Evolutionary conservation across 495 filamentous ascomycete species (phyloP).

Genomic region (Cercophora sp.): DNA sequence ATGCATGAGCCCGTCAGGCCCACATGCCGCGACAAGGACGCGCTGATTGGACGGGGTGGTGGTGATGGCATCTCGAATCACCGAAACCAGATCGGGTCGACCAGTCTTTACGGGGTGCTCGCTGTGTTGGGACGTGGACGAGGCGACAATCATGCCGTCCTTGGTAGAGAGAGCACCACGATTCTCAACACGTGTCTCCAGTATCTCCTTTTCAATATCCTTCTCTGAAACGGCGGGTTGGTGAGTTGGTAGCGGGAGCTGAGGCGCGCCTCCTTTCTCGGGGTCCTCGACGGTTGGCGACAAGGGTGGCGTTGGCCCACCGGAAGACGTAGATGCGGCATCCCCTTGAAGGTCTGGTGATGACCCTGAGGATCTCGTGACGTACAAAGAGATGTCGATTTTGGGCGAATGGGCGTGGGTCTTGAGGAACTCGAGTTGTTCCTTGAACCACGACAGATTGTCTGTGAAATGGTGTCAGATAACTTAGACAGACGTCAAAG

Average conservation of each 20-base stretch:
- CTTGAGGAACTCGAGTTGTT: slow-evolving; percentile 42
- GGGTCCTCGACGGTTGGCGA: slow-evolving; percentile 16
- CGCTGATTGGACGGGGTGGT: slow-evolving; percentile 36
- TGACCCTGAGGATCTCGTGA: slow-evolving; percentile 30
- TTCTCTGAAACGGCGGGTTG: slow-evolving; percentile 5
- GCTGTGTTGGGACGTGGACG: slow-evolving; percentile 3
- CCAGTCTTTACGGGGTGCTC: slow-evolving; percentile 30
- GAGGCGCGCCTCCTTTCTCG: slow-evolving; percentile 19
- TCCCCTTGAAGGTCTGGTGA: not conserved
- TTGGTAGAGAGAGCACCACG: slow-evolving; percentile 1
- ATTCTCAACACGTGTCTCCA: slow-evolving; percentile 24
- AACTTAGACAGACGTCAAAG: not conserved
- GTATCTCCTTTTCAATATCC: slow-evolving; percentile 20
- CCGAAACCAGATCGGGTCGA: slow-evolving; percentile 37
- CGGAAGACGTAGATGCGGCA: slow-evolving; percentile 20
- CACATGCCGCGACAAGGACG: slow-evolving; percentile 50
- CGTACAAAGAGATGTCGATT: slow-evolving; percentile 45
- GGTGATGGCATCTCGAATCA: slow-evolving; percentile 40
- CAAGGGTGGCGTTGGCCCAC: slow-evolving; percentile 13
- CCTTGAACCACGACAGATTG: slow-evolving; percentile 48
- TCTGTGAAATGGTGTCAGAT: slow-evolving; percentile 4
- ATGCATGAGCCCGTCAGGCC: slow-evolving; percentile 45
- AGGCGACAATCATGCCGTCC: slow-evolving; percentile 10
- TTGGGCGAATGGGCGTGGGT: slow-evolving; percentile 40
- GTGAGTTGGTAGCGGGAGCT: slow-evolving; percentile 6